These are phyloP conservation scores for Hordeum marinum DNA, from an alignment of 176 grass and related monocot genomes.

Conservation along the genomic window DNA sequence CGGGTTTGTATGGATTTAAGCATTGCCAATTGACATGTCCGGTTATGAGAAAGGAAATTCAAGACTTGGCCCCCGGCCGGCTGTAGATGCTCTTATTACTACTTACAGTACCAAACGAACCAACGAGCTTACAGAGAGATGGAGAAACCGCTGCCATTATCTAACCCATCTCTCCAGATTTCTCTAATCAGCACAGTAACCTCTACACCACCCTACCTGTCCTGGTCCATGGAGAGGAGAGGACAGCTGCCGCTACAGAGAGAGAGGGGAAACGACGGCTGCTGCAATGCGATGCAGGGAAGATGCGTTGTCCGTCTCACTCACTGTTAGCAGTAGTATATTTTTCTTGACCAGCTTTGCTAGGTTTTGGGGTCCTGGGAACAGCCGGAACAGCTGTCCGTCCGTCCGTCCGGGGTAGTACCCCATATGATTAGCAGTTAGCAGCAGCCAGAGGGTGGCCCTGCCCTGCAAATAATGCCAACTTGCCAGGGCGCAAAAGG, in stretches of 20 bases:
- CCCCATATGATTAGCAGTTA: conserved; percentile 26
- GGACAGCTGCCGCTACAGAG: background rate
- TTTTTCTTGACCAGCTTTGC: background rate
- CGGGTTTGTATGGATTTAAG: too few relatives aligned
- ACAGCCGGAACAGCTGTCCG: conserved; percentile 46
- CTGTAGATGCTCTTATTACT: too few relatives aligned
- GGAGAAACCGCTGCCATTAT: background rate
- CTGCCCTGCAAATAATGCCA: conserved; percentile 30
- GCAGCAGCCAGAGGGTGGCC: background rate
- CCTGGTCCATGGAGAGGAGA: background rate
- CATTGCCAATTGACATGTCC: too few relatives aligned
- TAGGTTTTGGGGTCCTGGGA: conserved; percentile 32
- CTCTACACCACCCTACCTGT: background rate
- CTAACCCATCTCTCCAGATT: background rate
- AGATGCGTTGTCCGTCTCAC: conserved; percentile 6
- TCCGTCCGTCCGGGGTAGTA: background rate
- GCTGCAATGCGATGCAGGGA: conserved; percentile 12
- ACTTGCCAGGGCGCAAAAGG: background rate
- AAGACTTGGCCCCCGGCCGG: too few relatives aligned
- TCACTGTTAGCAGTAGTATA: background rate
- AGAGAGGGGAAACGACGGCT: background rate
- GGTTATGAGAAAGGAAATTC: too few relatives aligned
- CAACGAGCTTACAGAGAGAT: background rate
- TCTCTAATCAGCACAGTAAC: background rate
- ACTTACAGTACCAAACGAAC: background rate